phyloP scores from a whole-genome alignment of 1,284 basidiomycete genomes.

The Cryptococcus wingfieldii region DNA sequence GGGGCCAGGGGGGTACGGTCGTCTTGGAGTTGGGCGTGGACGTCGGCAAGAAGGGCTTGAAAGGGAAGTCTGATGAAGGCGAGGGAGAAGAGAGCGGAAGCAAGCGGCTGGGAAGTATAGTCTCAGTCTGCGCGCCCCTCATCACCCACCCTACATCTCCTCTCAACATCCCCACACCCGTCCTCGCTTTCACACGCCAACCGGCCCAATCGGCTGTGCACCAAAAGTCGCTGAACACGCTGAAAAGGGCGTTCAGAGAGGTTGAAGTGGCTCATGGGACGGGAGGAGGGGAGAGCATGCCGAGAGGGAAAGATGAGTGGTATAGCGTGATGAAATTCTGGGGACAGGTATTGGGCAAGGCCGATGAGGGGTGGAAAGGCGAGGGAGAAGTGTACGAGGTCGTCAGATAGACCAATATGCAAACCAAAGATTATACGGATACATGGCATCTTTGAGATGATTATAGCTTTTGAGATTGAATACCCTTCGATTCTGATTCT shows the following conservation, averaged over 20 bases:
- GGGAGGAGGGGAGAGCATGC: conserved; percentile 61
- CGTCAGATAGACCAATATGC: conserved; percentile 15
- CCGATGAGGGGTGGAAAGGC: conserved; percentile 49
- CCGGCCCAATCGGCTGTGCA: conserved; percentile 48
- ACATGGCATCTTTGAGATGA: not conserved
- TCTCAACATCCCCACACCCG: conserved; percentile 56
- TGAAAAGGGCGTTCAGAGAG: conserved; percentile 59
- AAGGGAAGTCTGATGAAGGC: not conserved
- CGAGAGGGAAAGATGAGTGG: conserved; percentile 70
- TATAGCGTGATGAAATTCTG: conserved; percentile 79
- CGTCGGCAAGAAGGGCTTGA: conserved; percentile 16
- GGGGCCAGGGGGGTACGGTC: conserved; percentile 80
- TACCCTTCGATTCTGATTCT: not conserved
- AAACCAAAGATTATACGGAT: too few relatives aligned
- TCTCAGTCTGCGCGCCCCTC: conserved; percentile 66
- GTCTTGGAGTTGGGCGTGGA: conserved; percentile 63
- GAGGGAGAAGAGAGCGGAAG: not conserved
- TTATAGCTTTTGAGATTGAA: too few relatives aligned
- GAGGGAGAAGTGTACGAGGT: conserved; percentile 72
- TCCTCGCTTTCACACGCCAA: conserved; percentile 60
- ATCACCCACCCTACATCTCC: conserved; percentile 67
- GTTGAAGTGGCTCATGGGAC: conserved; percentile 50
- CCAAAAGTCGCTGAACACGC: conserved; percentile 46
- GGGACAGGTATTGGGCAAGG: conserved; percentile 63
- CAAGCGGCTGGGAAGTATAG: conserved; percentile 59